Conservation (phyloP, 306 rosid species). For the Astragalus glycyphyllos region DNA sequence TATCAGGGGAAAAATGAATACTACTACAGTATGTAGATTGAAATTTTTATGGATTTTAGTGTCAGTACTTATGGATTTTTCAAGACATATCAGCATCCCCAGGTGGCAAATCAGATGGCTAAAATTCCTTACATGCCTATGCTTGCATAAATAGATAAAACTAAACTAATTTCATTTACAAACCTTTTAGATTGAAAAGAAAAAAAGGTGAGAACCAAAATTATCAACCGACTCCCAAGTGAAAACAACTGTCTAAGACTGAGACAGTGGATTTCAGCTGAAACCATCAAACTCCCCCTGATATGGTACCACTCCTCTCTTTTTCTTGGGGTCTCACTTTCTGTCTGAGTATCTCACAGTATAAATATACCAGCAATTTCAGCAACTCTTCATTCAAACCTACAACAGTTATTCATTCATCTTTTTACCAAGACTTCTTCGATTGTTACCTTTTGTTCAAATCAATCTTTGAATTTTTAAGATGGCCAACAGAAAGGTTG, state of each 20-base stretch:
- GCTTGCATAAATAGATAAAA: not conserved
- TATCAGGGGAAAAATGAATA: not conserved
- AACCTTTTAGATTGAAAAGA: not conserved
- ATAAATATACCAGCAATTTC: slow-evolving; percentile 53
- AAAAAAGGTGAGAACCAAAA: slow-evolving; percentile 33
- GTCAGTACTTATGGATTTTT: not conserved
- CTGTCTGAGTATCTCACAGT: slow-evolving; percentile 25
- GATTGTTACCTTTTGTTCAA: slow-evolving; percentile 1
- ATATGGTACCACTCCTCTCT: slow-evolving; percentile 11
- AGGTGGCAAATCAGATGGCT: not conserved
- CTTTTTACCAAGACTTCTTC: slow-evolving; percentile 3
- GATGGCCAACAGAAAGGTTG: slow-evolving; percentile 67
- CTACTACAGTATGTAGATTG: not conserved
- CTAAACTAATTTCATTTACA: not conserved
- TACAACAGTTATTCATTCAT: slow-evolving; percentile 1
- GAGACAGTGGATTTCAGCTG: slow-evolving; percentile 48
- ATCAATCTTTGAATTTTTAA: slow-evolving; percentile 30
- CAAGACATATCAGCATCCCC: not conserved
- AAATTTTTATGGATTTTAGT: slow-evolving; percentile 24
- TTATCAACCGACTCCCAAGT: slow-evolving; percentile 32
- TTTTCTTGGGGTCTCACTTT: not conserved
- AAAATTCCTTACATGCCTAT: slow-evolving; percentile 33
- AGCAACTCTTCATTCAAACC: slow-evolving; percentile 47
- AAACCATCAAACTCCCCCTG: slow-evolving; percentile 64
- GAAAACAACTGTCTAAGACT: slow-evolving; percentile 58